Evolutionary conservation across 495 filamentous ascomycete species (phyloP), one percentile per base, ranked within the genome.

Genomic region (Bryoglossum gracile): DNA sequence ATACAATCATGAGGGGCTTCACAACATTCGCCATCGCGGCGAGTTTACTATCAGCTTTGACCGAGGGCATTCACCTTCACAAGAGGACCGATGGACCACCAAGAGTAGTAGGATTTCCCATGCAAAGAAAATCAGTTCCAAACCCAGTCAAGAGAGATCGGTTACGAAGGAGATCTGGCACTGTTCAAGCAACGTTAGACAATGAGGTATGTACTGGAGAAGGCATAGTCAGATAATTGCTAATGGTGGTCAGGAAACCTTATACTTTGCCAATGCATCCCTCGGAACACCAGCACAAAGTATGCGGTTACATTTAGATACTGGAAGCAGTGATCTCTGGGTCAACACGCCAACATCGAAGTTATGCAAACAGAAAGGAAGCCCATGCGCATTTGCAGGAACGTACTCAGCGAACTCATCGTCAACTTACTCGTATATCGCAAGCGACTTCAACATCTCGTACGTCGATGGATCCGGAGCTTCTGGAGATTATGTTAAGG

Each of bases 321-420:
- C 87, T 8, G 87, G 87, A 22, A 94, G 87, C 61, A 92, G 87
- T 56, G 90, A 97, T 67, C 66, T 95, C 2, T 96, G 90, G 90
- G 76, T 82, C 19, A 92, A 94, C 63, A 77, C 83, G 3, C 73
- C 74, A 10, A 63, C 60, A 25, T 91, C 86, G 4, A 53, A 61
- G 2, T 63, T 86, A 14, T 94, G 89, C 57, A 47, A 59, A 6
- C 50, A 57, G 2, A 49, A 49, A 6, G 48, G 48, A 0, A 53
- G 73, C 10, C 73, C 75, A 8, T 91, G 86, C 56, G 48, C 56
- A 9, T 61, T 54, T 17, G 75, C 76, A 9, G 86, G 86, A 11
- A 81, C 83, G 8, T 92, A 87, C 62, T 56, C 76, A 41, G 71
- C 84, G n/a, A 86, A 84, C 57, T 63, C 67, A 0, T 95, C 90